Percentiles rank a stretch among this genome's conserved stretches.
Conservation (phyloP, 306 rosid genomes). For the Trichosanthes truncata region DNA sequence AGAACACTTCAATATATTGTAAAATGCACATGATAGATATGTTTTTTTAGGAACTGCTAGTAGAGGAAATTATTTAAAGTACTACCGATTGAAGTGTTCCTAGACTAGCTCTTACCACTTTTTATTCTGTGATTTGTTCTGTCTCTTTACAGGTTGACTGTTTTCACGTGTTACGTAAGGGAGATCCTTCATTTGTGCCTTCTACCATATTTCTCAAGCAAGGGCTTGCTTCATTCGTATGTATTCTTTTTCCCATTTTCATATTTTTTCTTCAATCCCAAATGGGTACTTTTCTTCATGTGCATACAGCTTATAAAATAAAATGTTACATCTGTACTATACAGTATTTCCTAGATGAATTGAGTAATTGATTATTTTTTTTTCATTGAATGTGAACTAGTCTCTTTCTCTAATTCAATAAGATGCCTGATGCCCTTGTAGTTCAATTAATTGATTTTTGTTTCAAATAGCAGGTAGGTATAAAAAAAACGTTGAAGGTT, state of each 20-base stretch:
- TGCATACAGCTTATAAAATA: not conserved
- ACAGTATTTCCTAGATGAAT: not conserved
- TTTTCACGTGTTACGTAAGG: conserved; percentile 91
- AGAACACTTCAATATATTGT: not conserved
- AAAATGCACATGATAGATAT: not conserved
- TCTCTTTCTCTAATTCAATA: not conserved
- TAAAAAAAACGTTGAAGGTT: not conserved
- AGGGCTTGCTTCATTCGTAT: conserved; percentile 88
- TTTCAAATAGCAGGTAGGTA: not conserved
- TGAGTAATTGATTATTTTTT: not conserved
- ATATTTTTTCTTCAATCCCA: not conserved
- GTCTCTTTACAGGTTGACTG: conserved; percentile 68
- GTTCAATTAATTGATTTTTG: not conserved
- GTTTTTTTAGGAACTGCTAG: not conserved
- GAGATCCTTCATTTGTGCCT: conserved; percentile 93
- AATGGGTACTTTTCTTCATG: not conserved
- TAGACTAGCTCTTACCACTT: not conserved
- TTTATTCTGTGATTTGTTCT: not conserved
- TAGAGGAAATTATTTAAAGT: not conserved
- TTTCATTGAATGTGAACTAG: not conserved
- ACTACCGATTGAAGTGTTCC: not conserved
- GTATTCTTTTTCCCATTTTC: conserved; percentile 17
- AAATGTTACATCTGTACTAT: not conserved
- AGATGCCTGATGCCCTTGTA: not conserved
- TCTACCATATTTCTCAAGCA: conserved; percentile 74